Evolutionary conservation across 2,329 filamentous ascomycete species (phyloP).

Genomic region (Cyphellophora attinorum): DNA sequence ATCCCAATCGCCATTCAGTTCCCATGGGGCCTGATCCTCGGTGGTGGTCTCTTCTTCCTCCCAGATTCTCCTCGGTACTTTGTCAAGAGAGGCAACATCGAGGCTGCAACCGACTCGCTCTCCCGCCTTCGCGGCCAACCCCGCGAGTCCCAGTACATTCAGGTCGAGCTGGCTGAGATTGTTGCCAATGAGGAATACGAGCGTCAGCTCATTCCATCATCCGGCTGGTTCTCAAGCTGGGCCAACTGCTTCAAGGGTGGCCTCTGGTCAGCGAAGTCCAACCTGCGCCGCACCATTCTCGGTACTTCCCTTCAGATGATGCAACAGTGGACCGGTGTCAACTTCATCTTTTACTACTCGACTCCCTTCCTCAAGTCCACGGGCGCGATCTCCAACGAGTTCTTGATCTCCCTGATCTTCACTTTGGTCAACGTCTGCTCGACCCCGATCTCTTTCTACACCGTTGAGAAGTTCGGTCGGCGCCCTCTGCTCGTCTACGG

Average conservation of each 20-base stretch:
- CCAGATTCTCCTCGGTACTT: conserved; percentile 81
- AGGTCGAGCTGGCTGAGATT: conserved; percentile 72
- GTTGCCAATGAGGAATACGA: conserved; percentile 86
- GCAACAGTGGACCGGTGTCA: conserved; percentile 75
- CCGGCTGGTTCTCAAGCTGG: conserved; percentile 40
- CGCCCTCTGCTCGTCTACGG: conserved; percentile 71
- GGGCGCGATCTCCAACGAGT: conserved; percentile 65
- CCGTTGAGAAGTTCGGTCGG: conserved; percentile 72
- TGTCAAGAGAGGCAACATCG: conserved; percentile 65
- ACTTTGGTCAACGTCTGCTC: conserved; percentile 81
- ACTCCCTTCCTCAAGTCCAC: conserved; percentile 72
- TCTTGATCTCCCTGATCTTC: conserved; percentile 77
- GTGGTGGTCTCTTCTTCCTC: conserved; percentile 59
- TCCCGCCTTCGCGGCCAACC: conserved; percentile 65
- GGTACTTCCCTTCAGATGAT: conserved; percentile 70
- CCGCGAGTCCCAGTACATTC: conserved; percentile 62
- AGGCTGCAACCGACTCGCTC: conserved; percentile 54
- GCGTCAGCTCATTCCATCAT: conserved; percentile 34
- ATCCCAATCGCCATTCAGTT: conserved; percentile 76
- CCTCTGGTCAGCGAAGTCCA: conserved; percentile 41
- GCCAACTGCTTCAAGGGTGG: conserved; percentile 51
- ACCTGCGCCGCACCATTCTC: conserved; percentile 58
- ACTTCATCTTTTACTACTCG: conserved; percentile 84
- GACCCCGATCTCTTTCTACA: conserved; percentile 80
- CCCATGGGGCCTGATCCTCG: conserved; percentile 66